Evolutionary conservation across 2,329 filamentous ascomycete species (phyloP).

Genomic region (Rasamsonia emersonii): DNA sequence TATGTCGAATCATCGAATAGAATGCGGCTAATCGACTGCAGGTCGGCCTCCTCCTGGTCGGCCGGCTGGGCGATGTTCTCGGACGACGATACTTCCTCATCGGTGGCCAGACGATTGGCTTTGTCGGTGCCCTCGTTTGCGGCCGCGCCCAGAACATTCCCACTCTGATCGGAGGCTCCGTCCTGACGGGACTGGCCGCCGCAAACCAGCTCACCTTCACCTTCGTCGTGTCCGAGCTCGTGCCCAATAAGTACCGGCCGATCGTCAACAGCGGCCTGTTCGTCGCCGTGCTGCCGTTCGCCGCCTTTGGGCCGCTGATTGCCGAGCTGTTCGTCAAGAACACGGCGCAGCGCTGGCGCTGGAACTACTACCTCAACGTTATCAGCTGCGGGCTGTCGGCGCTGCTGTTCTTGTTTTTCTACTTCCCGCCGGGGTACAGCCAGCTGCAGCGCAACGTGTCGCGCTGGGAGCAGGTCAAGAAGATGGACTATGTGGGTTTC

Average conservation of each 20-base stretch:
- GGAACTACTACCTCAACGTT: slow-evolving; percentile 43
- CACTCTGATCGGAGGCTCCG: slow-evolving; percentile 29
- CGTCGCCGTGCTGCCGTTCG: slow-evolving; percentile 22
- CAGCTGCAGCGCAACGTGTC: slow-evolving; percentile 30
- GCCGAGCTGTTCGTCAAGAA: slow-evolving; percentile 37
- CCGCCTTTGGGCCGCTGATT: slow-evolving; percentile 35
- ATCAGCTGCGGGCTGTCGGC: slow-evolving; percentile 35
- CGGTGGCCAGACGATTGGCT: slow-evolving; percentile 18
- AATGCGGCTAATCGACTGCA: background rate
- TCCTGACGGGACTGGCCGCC: slow-evolving; percentile 29
- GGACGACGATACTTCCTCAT: slow-evolving; percentile 28
- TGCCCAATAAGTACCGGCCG: slow-evolving; percentile 30
- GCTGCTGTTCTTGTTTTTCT: slow-evolving; percentile 37
- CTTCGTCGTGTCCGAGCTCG: slow-evolving; percentile 30
- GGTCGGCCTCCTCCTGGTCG: slow-evolving; percentile 23
- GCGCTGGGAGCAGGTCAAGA: slow-evolving; percentile 29
- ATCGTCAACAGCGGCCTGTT: slow-evolving; percentile 25
- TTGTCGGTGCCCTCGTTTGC: slow-evolving; percentile 31
- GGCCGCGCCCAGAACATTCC: slow-evolving; percentile 28
- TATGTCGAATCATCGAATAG: background rate
- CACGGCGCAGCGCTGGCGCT: slow-evolving; percentile 39
- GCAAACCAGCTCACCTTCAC: slow-evolving; percentile 31
- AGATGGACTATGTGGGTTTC: slow-evolving; percentile 41
- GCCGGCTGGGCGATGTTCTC: slow-evolving; percentile 27
- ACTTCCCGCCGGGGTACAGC: slow-evolving; percentile 40